These are phyloP conservation scores for Trichoderma endophyticum DNA, from an alignment of 2,329 filamentous ascomycete species.

Conservation along the genomic window DNA sequence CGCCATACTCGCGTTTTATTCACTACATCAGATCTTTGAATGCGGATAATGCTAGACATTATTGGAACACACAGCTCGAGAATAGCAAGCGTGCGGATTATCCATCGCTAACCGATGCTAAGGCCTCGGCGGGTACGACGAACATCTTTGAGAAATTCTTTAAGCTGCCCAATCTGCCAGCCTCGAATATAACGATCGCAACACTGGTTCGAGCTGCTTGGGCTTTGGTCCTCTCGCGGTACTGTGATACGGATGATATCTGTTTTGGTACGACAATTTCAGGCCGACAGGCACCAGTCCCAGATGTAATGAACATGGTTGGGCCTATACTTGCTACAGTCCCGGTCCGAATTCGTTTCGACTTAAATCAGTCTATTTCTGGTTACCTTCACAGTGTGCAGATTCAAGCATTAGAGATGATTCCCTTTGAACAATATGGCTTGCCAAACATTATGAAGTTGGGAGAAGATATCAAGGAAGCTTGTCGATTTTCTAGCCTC, in stretches of 20 bases:
- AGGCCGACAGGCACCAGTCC: slow-evolving; percentile 21
- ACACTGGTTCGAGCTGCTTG: slow-evolving; percentile 28
- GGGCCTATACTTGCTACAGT: slow-evolving; percentile 19
- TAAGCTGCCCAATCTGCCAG: background rate
- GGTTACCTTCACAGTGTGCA: slow-evolving; percentile 15
- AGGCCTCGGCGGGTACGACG: background rate
- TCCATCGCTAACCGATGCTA: background rate
- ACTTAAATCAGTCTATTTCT: background rate
- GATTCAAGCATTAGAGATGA: slow-evolving; percentile 18
- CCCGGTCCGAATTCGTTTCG: background rate
- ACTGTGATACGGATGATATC: slow-evolving; percentile 29
- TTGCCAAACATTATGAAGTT: slow-evolving; percentile 23
- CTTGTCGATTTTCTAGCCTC: slow-evolving; percentile 22
- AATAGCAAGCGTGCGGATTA: background rate
- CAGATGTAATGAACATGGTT: slow-evolving; percentile 18
- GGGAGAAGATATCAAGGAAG: slow-evolving; percentile 8
- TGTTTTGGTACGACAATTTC: slow-evolving; percentile 22
- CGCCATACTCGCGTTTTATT: background rate
- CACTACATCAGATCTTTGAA: background rate
- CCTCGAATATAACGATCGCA: slow-evolving; percentile 18
- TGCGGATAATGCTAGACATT: background rate
- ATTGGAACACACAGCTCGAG: background rate
- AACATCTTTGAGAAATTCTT: background rate
- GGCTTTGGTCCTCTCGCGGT: slow-evolving; percentile 35
- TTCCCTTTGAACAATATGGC: slow-evolving; percentile 23